Evolutionary conservation across 805 yeast species (phyloP).

Genomic region (Candida maris): DNA sequence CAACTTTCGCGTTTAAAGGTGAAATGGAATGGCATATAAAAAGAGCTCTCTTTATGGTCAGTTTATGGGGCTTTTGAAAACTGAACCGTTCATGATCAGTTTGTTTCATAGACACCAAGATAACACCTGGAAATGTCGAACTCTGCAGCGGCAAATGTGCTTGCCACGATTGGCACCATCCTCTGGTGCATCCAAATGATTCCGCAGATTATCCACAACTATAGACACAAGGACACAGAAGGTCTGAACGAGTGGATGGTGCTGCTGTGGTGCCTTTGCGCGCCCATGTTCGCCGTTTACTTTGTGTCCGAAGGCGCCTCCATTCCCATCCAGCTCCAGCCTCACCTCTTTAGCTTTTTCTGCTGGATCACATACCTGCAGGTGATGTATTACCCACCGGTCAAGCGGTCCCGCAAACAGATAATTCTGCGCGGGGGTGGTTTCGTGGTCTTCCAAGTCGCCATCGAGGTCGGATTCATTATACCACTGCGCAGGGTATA

Average conservation of each 20-base stretch:
- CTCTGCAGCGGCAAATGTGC: constrained; percentile 59
- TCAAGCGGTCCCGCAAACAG: constrained; percentile 28
- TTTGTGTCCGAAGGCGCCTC: constrained; percentile 45
- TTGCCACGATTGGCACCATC: constrained; percentile 86
- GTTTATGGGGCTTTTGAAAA: too few species aligned
- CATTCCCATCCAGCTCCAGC: constrained; percentile 51
- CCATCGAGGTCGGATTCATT: constrained; percentile 46
- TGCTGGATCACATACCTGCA: constrained; percentile 48
- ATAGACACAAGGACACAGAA: constrained; percentile 68
- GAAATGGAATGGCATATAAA: too few species aligned
- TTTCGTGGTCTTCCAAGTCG: constrained; percentile 37
- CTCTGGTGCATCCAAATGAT: constrained; percentile 90
- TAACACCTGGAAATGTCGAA: constrained; percentile 39
- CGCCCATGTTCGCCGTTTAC: constrained; percentile 52
- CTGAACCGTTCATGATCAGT: too few species aligned
- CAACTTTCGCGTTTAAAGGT: too few species aligned
- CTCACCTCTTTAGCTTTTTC: constrained; percentile 50
- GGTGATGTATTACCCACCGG: constrained; percentile 52
- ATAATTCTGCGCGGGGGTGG: constrained; percentile 29
- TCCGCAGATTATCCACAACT: constrained; percentile 72
- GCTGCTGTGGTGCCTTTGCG: constrained; percentile 72
- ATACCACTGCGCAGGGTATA: constrained; percentile 47
- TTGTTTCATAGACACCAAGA: too few species aligned
- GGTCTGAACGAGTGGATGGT: constrained; percentile 90
- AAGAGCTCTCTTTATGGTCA: too few species aligned